A percentile compares a stretch with the other conserved stretches of the same genome.
Evolutionary conservation across 176 grass and related monocot species (phyloP).

Genomic region (Carex pumila): DNA sequence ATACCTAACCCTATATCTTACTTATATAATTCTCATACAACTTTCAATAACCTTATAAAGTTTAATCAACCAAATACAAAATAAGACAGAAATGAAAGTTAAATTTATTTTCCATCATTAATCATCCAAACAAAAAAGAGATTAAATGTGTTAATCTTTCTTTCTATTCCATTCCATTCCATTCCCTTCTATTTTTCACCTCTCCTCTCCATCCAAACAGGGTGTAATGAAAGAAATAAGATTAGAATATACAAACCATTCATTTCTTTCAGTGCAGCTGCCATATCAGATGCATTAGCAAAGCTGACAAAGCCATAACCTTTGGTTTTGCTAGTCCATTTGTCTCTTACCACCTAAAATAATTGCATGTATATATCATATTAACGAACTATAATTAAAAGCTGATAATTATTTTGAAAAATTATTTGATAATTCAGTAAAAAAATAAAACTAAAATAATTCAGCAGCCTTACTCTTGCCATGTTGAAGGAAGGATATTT

Average conservation of each 20-base stretch:
- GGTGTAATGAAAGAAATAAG: neutral
- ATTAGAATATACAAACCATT: constrained; percentile 37
- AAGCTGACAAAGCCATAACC: constrained; percentile 85
- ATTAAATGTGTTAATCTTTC: no score
- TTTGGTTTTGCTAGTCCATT: constrained; percentile 61
- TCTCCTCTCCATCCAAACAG: no score
- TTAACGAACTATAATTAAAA: neutral
- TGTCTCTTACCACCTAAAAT: constrained; percentile 61
- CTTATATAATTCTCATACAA: no score
- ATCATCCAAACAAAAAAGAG: no score
- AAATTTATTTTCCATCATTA: no score
- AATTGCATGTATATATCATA: neutral
- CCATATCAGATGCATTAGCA: constrained; percentile 47
- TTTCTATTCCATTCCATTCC: no score
- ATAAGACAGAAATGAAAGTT: no score
- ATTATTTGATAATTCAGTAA: neutral
- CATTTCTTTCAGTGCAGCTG: constrained; percentile 68
- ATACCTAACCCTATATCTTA: no score
- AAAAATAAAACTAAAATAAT: no score
- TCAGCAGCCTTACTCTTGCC: constrained; percentile 55
- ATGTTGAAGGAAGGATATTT: constrained; percentile 70
- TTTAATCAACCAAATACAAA: no score
- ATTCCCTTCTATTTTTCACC: no score
- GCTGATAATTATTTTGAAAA: neutral
- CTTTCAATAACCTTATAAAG: no score